Base-by-base conservation (phyloP, 208 protist species). In the Acanthamoeba castellanii region DNA sequence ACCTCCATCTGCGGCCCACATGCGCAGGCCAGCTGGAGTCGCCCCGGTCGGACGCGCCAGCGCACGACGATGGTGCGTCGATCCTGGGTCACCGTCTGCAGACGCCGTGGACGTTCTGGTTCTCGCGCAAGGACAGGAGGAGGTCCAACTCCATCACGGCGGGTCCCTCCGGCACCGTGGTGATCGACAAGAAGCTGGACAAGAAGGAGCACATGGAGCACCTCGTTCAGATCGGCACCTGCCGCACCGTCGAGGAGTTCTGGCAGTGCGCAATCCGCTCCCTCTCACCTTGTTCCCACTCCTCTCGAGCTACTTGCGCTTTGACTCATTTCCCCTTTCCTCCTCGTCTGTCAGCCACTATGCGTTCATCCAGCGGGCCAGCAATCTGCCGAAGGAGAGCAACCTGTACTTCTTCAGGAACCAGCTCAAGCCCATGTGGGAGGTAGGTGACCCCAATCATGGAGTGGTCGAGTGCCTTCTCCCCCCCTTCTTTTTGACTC, bases 201-300 rank as follows among this genome's bases (percentile, higher is more conserved):
- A 91, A 91, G 57, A 91, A 91, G 84, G 89, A 93, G 45, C 84
- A 94, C 89, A 84, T 42, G 42, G 95, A 96, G 0, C 45, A 96
- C 72, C 93, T 96, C 61, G 61, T 89, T 22, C 84, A 95, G n/a
- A 66, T 95, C 27, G 82, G 78, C 72, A 81, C 68, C 34, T 91
- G 90, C 64, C 76, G 90, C 37, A 95, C 95, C 52, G 74, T 96
- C 34, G 95, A 96, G 89, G 95, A 96, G 87, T 96, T 96, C 88
- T 96, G 95, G 95, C 55, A 87, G 74, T 96, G 50, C 76, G 94
- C 57, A 18, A 8, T 16, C 14, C 25, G 25, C 37, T n/a, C 34
- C 59, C 42, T 25, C 64, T 57, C 32, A 2, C 45, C 81, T 88
- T 27, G 13, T 57, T 37, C 50, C 4, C 50, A 57, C 50, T 50